Base-by-base conservation (phyloP, 2,329 filamentous ascomycete genomes). In the Monascus ruber region DNA sequence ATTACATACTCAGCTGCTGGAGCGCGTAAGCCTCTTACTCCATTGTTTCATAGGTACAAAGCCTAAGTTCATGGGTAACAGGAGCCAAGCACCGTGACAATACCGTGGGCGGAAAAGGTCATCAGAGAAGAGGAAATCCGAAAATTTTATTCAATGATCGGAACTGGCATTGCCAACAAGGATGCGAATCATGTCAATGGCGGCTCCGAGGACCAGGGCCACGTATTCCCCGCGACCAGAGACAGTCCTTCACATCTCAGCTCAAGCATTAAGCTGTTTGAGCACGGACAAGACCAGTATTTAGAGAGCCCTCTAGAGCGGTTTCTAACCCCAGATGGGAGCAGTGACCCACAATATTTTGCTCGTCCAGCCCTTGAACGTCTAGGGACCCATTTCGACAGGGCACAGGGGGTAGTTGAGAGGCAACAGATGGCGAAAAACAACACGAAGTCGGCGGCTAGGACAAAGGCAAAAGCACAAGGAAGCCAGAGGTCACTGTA, bases 301-400 rank as follows among this genome's bases (percentile, higher is more conserved):
- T 39, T 37, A 4, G 47, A 45, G 6, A 43, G 37, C 5, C 53
- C 53, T 4, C 36, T 56, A 8, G 51, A 56, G 25, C 48, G 53
- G 5, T 54, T 50, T 31, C 40, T 56, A 5, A 52, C 48, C 1
- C 48, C 47, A 5, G 45, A 45, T 26, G 51, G 47, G 25, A 41
- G 40, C 10, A 47, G 44, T 34, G 49, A 52, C 24, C 49, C 45
- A 5, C 41, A 41, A 9, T 47, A 45, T 34, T 44, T 48, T 26
- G 39, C 39, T 9, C 40, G 44, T 33, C 34, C 40, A 4, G 44
- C 48, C 24, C 33, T 54, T 6, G 42, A 37, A 4, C 35, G 45
- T 6, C 34, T 47, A 36, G 46, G 36, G 1, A 39, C 41, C 17
- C 35, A 37, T 6, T 46, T 50, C 35, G 51, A 47, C 1, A 41